These are phyloP conservation scores for Chalciporus sp. DNA, from an alignment of 1,284 basidiomycete genomes.

Conservation along the genomic window DNA sequence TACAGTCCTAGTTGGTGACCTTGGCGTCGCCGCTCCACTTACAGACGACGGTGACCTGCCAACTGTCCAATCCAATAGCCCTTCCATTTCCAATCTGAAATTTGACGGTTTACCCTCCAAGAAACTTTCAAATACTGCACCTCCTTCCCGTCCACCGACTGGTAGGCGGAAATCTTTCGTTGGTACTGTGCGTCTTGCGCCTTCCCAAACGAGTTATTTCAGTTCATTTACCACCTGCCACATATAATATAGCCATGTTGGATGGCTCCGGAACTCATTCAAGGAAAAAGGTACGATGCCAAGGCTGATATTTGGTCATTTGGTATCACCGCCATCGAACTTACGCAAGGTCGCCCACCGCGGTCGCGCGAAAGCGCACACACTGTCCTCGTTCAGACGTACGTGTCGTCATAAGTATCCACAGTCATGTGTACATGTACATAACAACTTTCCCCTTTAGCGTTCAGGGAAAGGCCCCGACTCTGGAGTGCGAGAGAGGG, in stretches of 20 bases:
- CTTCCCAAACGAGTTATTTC: not conserved
- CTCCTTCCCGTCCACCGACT: conserved; percentile 41
- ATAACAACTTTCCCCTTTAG: conserved; percentile 37
- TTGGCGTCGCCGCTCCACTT: conserved; percentile 85
- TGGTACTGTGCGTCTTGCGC: conserved; percentile 65
- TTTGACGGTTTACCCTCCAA: conserved; percentile 34
- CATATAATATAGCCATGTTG: conserved; percentile 68
- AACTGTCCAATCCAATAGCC: conserved; percentile 9
- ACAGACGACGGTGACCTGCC: conserved; percentile 57
- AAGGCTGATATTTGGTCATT: conserved; percentile 93
- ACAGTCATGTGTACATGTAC: not conserved
- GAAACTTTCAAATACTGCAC: conserved; percentile 7
- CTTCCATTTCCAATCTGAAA: conserved; percentile 35
- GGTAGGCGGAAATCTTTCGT: conserved; percentile 86
- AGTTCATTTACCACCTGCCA: conserved; percentile 1
- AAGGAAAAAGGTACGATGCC: conserved; percentile 80
- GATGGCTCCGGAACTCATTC: conserved; percentile 93
- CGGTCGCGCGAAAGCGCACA: conserved; percentile 76
- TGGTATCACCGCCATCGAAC: conserved; percentile 86
- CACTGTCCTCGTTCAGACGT: conserved; percentile 77
- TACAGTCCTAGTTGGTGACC: conserved; percentile 86
- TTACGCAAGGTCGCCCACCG: conserved; percentile 83
- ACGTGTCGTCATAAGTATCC: conserved; percentile 24
- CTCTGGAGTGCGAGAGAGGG: conserved; percentile 71
- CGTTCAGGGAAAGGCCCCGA: conserved; percentile 73